Percentiles rank a stretch among this genome's conserved stretches.
phyloP scores from a whole-genome alignment of 148 eudicot genomes.

The Camellia granthamiana region DNA sequence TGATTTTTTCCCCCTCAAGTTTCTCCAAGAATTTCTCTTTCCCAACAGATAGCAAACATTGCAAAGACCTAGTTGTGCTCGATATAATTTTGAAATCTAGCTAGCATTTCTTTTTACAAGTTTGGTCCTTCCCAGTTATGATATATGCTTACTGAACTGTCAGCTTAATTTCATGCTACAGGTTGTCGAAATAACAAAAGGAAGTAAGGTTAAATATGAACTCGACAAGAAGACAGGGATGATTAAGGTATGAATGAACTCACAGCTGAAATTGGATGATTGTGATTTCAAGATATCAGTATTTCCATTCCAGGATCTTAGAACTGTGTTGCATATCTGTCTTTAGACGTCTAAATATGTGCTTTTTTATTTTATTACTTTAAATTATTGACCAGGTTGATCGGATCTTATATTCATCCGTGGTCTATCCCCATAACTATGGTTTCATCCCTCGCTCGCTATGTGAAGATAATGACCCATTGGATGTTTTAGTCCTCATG shows the following conservation, averaged over 20 bases:
- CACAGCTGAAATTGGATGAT: background rate
- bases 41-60: background rate
- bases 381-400: slow-evolving; percentile 49
- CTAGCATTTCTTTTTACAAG: background rate
- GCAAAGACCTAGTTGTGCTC: background rate
- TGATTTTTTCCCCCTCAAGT: too few species aligned
- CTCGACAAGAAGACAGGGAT: slow-evolving; percentile 74
- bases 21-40: background rate
- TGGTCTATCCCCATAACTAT: slow-evolving; percentile 88
- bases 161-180: slow-evolving; percentile 11
- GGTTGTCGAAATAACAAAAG: slow-evolving; percentile 75
- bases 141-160: background rate
- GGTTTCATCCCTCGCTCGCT: slow-evolving; percentile 86
- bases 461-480: slow-evolving; percentile 86
- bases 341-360: background rate
- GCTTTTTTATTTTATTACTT: background rate
- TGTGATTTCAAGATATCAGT: background rate
- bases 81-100: background rate
- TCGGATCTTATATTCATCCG: slow-evolving; percentile 79
- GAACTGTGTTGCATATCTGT: background rate
- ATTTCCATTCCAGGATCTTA: background rate
- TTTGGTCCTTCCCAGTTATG: background rate
- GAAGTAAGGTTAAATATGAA: slow-evolving; percentile 76
- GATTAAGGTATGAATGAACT: slow-evolving; percentile 43
- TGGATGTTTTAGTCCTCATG: slow-evolving; percentile 84